A percentile compares a stretch with the other conserved stretches of the same genome.
phyloP scores from a whole-genome alignment of 2,329 filamentous ascomycete genomes.

The Fusarium sp. region DNA sequence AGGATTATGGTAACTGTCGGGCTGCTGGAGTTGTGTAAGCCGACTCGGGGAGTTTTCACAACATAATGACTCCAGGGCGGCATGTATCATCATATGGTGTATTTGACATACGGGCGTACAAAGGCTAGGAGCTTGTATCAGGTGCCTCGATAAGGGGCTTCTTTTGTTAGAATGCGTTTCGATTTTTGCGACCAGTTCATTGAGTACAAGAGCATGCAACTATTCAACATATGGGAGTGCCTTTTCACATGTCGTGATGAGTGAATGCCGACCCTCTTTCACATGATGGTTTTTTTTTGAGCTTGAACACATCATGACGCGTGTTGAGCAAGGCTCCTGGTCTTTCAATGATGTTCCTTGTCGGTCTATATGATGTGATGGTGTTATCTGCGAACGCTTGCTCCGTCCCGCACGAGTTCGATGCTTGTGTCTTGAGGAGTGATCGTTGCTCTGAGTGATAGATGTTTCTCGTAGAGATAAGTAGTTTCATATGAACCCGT shows the following conservation, averaged over 20 bases:
- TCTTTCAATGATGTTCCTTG: background rate
- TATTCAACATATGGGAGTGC: background rate
- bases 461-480: background rate
- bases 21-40: slow-evolving; percentile 37
- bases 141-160: slow-evolving; percentile 39
- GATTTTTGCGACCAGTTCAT: slow-evolving; percentile 23
- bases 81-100: slow-evolving; percentile 45
- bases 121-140: slow-evolving; percentile 44
- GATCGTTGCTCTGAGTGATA: background rate
- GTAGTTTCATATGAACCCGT: background rate
- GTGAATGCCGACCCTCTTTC: background rate
- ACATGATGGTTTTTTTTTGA: background rate
- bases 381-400: background rate
- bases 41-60: slow-evolving; percentile 30
- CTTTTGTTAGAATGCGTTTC: slow-evolving; percentile 43
- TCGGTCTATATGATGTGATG: background rate
- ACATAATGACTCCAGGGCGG: slow-evolving; percentile 35
- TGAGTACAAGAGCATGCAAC: slow-evolving; percentile 22
- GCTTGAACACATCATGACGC: background rate
- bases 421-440: rapidly evolving
- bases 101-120: slow-evolving; percentile 46
- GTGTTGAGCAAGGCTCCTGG: background rate
- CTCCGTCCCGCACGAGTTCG: background rate
- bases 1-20: slow-evolving; percentile 19
- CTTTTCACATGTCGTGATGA: background rate